These are phyloP conservation scores for Clavispora fructus DNA, from an alignment of 805 yeast genomes.

Conservation along the genomic window DNA sequence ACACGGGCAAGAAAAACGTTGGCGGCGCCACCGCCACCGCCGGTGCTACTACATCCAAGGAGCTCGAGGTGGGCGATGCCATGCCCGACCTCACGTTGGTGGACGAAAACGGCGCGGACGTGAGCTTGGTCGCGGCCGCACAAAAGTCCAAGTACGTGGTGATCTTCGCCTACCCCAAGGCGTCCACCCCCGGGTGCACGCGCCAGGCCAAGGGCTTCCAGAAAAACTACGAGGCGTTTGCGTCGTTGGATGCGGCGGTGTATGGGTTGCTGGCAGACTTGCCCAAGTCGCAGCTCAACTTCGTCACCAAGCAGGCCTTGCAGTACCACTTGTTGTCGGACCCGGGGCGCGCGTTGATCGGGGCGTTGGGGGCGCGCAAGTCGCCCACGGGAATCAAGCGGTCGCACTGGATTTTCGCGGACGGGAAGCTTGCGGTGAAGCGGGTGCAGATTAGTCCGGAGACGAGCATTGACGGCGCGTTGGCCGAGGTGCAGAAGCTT, in stretches of 20 bases:
- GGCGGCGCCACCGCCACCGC: slow-evolving; percentile 7
- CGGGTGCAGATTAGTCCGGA: slow-evolving; percentile 50
- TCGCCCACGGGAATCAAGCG: slow-evolving; percentile 70
- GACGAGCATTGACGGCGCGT: slow-evolving; percentile 53
- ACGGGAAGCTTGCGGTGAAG: slow-evolving; percentile 60
- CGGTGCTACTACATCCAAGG: slow-evolving; percentile 5
- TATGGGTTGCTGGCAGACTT: slow-evolving; percentile 82
- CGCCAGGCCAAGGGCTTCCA: slow-evolving; percentile 90
- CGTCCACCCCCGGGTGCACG: slow-evolving; percentile 95
- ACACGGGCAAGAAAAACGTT: background rate
- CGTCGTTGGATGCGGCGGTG: slow-evolving; percentile 49
- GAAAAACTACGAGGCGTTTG: slow-evolving; percentile 51
- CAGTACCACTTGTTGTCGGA: slow-evolving; percentile 75
- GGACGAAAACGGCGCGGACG: slow-evolving; percentile 66
- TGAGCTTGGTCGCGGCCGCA: slow-evolving; percentile 27
- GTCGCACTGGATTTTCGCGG: slow-evolving; percentile 86
- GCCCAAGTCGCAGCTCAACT: slow-evolving; percentile 71
- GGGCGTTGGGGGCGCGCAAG: slow-evolving; percentile 78
- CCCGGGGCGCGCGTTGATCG: slow-evolving; percentile 64
- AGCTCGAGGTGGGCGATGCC: slow-evolving; percentile 50
- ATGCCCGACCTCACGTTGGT: slow-evolving; percentile 60
- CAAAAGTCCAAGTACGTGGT: slow-evolving; percentile 30
- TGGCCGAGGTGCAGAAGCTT: slow-evolving; percentile 47
- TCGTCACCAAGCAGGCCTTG: slow-evolving; percentile 66
- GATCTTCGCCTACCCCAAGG: slow-evolving; percentile 75